Percentiles rank a stretch among this genome's conserved stretches.
Evolutionary conservation across 192 early-diverging fungal genomes (phyloP).

Genomic region (Coemansia umbellata): DNA sequence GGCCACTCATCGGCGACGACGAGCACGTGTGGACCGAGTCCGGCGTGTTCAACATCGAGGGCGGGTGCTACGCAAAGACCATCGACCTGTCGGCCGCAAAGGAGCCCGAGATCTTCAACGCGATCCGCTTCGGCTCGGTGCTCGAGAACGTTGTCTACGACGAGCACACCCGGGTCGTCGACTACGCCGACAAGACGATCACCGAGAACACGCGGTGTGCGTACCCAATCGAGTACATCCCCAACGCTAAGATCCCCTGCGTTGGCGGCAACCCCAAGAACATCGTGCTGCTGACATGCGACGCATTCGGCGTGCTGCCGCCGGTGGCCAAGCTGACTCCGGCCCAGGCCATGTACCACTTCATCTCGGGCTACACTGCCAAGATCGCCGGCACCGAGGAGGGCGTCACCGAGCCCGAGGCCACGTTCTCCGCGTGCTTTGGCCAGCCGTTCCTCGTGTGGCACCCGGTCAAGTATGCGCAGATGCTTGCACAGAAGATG

Average conservation of each 20-base stretch:
- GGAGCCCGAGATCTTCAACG: slow-evolving; percentile 98
- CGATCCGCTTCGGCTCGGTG: slow-evolving; percentile 90
- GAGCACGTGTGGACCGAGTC: slow-evolving; percentile 99
- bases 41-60: slow-evolving; percentile 98
- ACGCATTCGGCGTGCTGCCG: slow-evolving; percentile 94
- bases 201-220: slow-evolving; percentile 97
- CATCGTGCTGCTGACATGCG: slow-evolving; percentile 95
- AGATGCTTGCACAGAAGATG: slow-evolving; percentile 97
- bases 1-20: slow-evolving; percentile 96
- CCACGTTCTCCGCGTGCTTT: slow-evolving; percentile 92
- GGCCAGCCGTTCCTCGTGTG: slow-evolving; percentile 96
- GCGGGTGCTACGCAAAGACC: slow-evolving; percentile 98
- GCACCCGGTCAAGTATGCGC: slow-evolving; percentile 94
- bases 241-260: slow-evolving; percentile 92
- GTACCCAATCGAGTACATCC: slow-evolving; percentile 94
- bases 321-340: slow-evolving; percentile 85
- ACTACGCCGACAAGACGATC: slow-evolving; percentile 72
- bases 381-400: slow-evolving; percentile 98
- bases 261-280: slow-evolving; percentile 88
- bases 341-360: slow-evolving; percentile 94
- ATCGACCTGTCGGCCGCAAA: slow-evolving; percentile 94
- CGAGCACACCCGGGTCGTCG: slow-evolving; percentile 66
- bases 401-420: slow-evolving; percentile 85
- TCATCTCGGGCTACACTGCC: slow-evolving; percentile 96
- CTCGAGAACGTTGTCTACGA: slow-evolving; percentile 93